phyloP scores from a whole-genome alignment of 192 early-diverging fungal genomes.

The Powellomyces hirtus region DNA sequence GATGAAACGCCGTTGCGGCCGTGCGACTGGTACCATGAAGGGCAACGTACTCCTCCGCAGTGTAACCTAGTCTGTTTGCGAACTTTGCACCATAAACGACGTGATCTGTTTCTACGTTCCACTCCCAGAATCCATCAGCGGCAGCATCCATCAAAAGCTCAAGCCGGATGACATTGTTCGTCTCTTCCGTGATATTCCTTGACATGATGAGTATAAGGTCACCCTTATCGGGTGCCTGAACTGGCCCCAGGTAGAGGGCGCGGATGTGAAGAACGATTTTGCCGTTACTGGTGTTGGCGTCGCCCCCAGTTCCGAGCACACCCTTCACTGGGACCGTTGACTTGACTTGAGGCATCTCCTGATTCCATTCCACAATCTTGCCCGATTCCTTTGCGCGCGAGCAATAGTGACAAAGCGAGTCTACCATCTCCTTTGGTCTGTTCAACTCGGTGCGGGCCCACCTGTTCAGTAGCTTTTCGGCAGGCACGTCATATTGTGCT shows the following conservation, averaged over 20 bases:
- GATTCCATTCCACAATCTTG: not conserved
- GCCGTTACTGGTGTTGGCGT: not conserved
- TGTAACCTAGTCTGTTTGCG: not conserved
- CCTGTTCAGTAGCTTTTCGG: not conserved
- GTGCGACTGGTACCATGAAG: not conserved
- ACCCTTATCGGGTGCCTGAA: not conserved
- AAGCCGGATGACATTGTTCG: not conserved
- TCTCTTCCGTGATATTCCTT: not conserved
- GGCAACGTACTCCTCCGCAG: not conserved
- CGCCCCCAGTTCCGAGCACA: not conserved
- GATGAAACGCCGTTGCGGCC: not conserved
- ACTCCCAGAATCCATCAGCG: slow-evolving; percentile 1
- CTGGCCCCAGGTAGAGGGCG: not conserved
- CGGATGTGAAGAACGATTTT: not conserved
- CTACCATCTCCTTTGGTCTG: not conserved
- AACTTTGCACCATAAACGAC: not conserved
- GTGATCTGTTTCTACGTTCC: not conserved
- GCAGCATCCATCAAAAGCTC: slow-evolving; percentile 1
- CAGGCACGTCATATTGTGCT: not conserved
- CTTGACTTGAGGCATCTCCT: not conserved
- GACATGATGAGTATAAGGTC: not conserved
- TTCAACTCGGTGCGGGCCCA: not conserved
- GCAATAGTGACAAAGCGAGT: not conserved
- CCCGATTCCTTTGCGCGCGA: not conserved
- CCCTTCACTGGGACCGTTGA: too few relatives aligned